Evolutionary conservation across 805 yeast genomes (phyloP).

Genomic region (Spathaspora arborariae): DNA sequence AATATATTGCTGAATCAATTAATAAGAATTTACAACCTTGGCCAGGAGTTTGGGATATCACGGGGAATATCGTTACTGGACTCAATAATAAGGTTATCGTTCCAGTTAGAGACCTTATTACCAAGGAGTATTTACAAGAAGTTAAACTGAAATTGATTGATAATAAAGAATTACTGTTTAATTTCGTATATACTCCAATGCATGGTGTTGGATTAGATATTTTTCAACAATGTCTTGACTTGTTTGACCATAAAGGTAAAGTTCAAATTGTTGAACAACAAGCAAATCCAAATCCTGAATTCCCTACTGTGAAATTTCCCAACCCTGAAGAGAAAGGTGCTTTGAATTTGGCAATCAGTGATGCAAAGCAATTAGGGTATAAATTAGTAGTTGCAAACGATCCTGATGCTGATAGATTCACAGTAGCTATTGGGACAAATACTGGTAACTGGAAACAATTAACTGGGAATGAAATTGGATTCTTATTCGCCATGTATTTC

Average conservation of each 20-base stretch:
- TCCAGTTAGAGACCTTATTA: constrained; percentile 40
- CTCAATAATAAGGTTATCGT: constrained; percentile 23
- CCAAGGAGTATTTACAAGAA: constrained; percentile 36
- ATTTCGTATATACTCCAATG: constrained; percentile 86
- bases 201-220: constrained; percentile 88
- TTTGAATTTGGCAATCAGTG: constrained; percentile 59
- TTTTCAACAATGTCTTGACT: constrained; percentile 39
- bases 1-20: constrained; percentile 63
- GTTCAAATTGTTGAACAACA: constrained; percentile 53
- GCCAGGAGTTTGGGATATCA: constrained; percentile 47
- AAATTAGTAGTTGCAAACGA: constrained; percentile 80
- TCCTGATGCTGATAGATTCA: constrained; percentile 96
- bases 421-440: constrained; percentile 59
- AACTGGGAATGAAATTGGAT: constrained; percentile 90
- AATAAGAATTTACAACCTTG: constrained; percentile 59
- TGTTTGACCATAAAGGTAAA: constrained; percentile 26
- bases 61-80: constrained; percentile 29
- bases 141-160: constrained; percentile 28
- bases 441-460: constrained; percentile 65
- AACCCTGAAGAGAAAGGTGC: constrained; percentile 97
- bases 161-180: constrained; percentile 22
- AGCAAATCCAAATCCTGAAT: constrained; percentile 73
- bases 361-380: constrained; percentile 51
- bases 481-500: constrained; percentile 68
- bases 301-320: constrained; percentile 84